phyloP scores from a whole-genome alignment of 2,329 filamentous ascomycete species.

The Colletotrichum nymphaeae region DNA sequence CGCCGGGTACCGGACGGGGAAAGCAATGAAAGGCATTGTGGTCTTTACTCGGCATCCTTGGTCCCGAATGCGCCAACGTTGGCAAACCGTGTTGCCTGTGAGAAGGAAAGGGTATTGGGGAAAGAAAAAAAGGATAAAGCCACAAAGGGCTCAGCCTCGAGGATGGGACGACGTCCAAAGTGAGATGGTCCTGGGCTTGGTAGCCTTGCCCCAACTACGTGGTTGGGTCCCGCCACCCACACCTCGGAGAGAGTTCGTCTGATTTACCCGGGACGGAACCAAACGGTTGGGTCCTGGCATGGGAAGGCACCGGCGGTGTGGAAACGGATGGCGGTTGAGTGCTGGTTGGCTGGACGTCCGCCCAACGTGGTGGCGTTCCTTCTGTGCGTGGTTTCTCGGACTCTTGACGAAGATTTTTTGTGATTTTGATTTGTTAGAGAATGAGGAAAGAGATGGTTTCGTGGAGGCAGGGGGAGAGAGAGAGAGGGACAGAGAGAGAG shows the following conservation, averaged over 20 bases:
- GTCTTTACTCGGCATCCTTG: conserved; percentile 7
- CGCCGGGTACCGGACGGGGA: conserved; percentile 12
- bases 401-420: neutral
- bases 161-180: conserved; percentile 16
- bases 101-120: neutral
- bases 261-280: conserved; percentile 13
- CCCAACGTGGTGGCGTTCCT: neutral
- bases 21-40: conserved; percentile 29
- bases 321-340: neutral
- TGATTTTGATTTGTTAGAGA: neutral
- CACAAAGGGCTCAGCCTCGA: conserved; percentile 2
- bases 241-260: conserved; percentile 8
- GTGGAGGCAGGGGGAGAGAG: neutral
- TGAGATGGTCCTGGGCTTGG: neutral
- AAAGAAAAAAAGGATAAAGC: too few species aligned
- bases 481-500: neutral
- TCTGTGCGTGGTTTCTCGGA: neutral
- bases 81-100: neutral
- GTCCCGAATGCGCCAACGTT: neutral
- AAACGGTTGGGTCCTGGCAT: conserved; percentile 11
- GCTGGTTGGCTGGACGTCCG: conserved; percentile 3
- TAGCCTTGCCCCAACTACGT: neutral
- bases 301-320: neutral
- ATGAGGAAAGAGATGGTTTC: neutral
- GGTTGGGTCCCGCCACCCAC: conserved; percentile 18